Evolutionary conservation across 2,329 filamentous ascomycete species (phyloP).

Genomic region (Aspergillus uvarum): DNA sequence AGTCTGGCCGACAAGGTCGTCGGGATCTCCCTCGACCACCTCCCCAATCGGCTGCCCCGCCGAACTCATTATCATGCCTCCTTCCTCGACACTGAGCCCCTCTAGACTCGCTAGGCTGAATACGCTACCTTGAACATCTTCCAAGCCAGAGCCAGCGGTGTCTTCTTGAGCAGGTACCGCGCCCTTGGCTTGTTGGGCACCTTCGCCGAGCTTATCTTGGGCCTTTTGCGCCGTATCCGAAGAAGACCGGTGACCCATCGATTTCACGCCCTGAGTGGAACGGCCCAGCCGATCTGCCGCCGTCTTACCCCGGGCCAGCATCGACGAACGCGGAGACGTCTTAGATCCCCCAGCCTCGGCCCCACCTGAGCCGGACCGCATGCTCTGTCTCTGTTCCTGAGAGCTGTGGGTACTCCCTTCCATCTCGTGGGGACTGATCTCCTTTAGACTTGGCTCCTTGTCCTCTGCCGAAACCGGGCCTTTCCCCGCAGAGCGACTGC

Average conservation of each 20-base stretch:
- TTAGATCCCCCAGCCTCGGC: not conserved
- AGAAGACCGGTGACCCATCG: not conserved
- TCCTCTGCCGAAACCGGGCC: not conserved
- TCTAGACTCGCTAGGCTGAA: slow-evolving; percentile 36
- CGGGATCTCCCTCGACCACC: slow-evolving; percentile 43
- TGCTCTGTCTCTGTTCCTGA: not conserved
- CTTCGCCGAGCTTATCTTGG: not conserved
- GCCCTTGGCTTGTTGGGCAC: not conserved
- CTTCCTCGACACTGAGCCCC: slow-evolving; percentile 40
- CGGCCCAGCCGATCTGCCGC: not conserved
- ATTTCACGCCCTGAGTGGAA: not conserved
- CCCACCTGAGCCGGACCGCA: not conserved
- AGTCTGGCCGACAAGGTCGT: slow-evolving; percentile 42
- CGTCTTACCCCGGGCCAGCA: not conserved
- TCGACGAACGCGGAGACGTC: not conserved
- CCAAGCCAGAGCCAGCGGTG: not conserved
- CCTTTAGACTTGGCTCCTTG: not conserved
- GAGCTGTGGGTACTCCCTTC: not conserved
- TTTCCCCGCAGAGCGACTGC: not conserved
- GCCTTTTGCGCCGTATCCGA: not conserved
- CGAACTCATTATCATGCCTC: slow-evolving; percentile 38
- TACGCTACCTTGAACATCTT: slow-evolving; percentile 16
- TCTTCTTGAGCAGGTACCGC: not conserved
- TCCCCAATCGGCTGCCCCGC: slow-evolving; percentile 39
- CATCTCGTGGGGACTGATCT: not conserved